These are phyloP conservation scores for Carex scoparia DNA, from an alignment of 176 grass and related monocot genomes.

Conservation along the genomic window DNA sequence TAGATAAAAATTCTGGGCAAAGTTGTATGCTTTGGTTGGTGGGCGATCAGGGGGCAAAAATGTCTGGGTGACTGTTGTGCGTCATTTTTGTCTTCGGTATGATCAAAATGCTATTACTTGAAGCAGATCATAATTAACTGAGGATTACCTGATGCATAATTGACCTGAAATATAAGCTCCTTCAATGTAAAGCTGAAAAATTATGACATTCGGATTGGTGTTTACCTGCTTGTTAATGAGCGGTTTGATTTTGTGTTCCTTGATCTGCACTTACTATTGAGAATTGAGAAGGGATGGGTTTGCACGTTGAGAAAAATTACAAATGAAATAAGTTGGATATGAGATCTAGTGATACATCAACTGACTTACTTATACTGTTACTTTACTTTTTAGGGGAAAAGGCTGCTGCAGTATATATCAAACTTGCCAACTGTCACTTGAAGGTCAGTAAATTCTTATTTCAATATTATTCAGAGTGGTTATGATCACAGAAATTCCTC, in stretches of 20 bases:
- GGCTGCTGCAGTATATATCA: constrained; percentile 72
- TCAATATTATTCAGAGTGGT: neutral
- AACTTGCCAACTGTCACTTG: constrained; percentile 73
- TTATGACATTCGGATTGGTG: neutral
- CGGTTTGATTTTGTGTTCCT: neutral
- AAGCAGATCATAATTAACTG: neutral
- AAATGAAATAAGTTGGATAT: neutral
- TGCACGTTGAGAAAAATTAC: neutral
- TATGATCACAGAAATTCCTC: constrained; percentile 4
- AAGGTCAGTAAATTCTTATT: constrained; percentile 42
- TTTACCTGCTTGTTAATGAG: neutral
- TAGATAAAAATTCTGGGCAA: neutral
- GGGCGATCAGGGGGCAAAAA: neutral
- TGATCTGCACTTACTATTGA: neutral
- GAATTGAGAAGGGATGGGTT: neutral
- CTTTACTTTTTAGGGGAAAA: constrained; percentile 58
- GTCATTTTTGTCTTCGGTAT: no score
- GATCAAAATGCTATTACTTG: neutral
- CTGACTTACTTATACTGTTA: constrained; percentile 2
- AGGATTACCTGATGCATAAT: neutral
- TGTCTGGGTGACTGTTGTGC: neutral
- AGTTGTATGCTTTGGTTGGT: no score
- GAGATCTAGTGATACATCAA: neutral
- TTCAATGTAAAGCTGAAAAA: neutral
- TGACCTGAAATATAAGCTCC: neutral